phyloP scores from a whole-genome alignment of 192 early-diverging fungal species.

The Linnemannia hyalina region DNA sequence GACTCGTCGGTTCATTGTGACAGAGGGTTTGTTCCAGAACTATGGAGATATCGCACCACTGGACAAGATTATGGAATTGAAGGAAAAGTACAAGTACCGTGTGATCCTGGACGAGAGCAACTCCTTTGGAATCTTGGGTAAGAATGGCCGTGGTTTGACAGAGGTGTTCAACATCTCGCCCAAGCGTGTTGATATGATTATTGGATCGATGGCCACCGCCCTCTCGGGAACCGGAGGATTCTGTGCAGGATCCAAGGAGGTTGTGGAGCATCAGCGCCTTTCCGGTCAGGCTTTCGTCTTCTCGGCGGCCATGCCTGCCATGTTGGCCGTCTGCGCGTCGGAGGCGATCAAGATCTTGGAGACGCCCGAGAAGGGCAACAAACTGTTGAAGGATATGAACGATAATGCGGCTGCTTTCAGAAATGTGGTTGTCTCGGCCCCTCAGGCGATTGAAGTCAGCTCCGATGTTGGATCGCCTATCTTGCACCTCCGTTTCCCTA shows the following conservation, averaged over 20 bases:
- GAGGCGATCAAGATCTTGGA: conserved; percentile 82
- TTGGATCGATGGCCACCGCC: conserved; percentile 85
- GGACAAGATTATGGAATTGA: conserved; percentile 85
- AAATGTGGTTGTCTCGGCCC: conserved; percentile 63
- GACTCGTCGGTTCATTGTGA: conserved; percentile 93
- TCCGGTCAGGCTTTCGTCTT: conserved; percentile 92
- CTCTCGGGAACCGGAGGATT: conserved; percentile 92
- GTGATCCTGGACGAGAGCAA: conserved; percentile 94
- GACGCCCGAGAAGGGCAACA: conserved; percentile 55
- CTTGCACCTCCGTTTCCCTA: conserved; percentile 79
- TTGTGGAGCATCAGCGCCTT: conserved; percentile 92
- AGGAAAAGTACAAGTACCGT: conserved; percentile 96
- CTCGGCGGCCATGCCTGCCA: conserved; percentile 95
- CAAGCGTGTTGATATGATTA: conserved; percentile 88
- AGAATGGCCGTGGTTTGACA: conserved; percentile 88
- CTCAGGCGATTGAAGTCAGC: conserved; percentile 61
- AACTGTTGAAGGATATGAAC: conserved; percentile 64
- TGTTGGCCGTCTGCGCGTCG: conserved; percentile 89
- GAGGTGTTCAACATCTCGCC: conserved; percentile 84
- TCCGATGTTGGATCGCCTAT: conserved; percentile 74
- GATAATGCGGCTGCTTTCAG: conserved; percentile 78
- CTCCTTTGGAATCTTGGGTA: conserved; percentile 91
- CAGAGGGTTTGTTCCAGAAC: conserved; percentile 92
- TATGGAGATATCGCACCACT: conserved; percentile 90
- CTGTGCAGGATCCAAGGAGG: conserved; percentile 87